Base-by-base conservation (phyloP, 164 flowering plant genomes). In the Euptelea pleiosperma region DNA sequence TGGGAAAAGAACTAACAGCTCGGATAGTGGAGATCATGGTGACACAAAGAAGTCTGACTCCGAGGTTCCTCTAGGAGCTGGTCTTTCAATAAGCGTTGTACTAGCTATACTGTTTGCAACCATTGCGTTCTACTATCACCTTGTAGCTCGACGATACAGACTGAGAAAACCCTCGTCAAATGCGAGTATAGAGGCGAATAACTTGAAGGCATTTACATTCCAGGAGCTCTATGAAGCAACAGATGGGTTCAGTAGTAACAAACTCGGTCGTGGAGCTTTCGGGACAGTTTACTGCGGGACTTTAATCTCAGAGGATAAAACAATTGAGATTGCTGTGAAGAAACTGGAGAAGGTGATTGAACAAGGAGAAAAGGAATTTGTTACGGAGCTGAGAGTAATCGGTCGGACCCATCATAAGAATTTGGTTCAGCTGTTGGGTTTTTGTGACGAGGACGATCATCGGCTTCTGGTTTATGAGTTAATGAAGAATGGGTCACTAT, bases 211-310 rank as follows among this genome's bases (percentile, higher is more conserved):
- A 4, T 73, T 61, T 56, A 58, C 70, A 16, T 69, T 31, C 33
- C 52, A 36, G 34, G 73, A 69, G 55, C 43, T 73, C 52, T 37
- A 55, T 14, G 68, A 62, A 36, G 77, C 71, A 12, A 73, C 77
- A 14, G 55, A 44, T 14, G 70, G 65, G 14, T 73, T 73, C 55
- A n/a, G n/a, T n/a, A 54, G 36, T 24, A 53, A 54, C 26, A 58
- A 9, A 24, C 34, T 73, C 2, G 68, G 76, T 7, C 57, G 26
- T 12, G 76, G 76, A 28, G 62, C 68, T 5, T 73, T 58, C 44
- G 70, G 73, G 15, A 65, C 67, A 11, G 76, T 69, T 16, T 69
- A 68, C 33, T 43, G 66, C 9, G 76, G 76, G 3, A 54, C 36
- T 37, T 37, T 65, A 5, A 21, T 2, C 11, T 28, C 37, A 9